Evolutionary conservation across 2,329 filamentous ascomycete species (phyloP).

Genomic region (Diaporthe velutina): DNA sequence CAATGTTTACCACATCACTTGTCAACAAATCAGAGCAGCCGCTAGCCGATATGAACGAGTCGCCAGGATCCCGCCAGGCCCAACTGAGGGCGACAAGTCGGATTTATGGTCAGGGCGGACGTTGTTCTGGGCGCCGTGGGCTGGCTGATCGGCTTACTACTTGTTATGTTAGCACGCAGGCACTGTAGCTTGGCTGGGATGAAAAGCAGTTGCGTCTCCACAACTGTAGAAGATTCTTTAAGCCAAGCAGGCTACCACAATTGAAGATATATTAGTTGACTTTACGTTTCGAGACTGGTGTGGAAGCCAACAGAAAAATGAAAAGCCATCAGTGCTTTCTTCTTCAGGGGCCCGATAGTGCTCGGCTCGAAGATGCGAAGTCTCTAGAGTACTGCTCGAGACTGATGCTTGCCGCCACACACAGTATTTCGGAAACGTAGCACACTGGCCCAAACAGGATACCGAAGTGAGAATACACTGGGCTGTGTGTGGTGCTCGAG

Average conservation of each 20-base stretch:
- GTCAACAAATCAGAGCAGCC: not conserved
- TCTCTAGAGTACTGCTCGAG: no score
- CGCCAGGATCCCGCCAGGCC: not conserved
- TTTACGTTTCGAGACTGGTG: not conserved
- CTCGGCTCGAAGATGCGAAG: not conserved
- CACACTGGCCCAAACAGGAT: no score
- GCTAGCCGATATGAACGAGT: not conserved
- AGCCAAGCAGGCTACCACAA: not conserved
- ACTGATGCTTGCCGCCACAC: no score
- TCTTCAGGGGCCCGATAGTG: fast-evolving
- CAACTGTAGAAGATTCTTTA: not conserved
- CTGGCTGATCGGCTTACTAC: not conserved
- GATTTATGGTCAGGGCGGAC: not conserved
- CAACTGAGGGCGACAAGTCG: not conserved
- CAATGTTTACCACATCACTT: slow-evolving; percentile 14
- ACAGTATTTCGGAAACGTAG: no score
- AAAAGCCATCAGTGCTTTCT: not conserved
- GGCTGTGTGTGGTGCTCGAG: no score
- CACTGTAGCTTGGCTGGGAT: not conserved
- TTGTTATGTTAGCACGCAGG: not conserved
- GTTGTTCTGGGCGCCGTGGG: slow-evolving; percentile 4
- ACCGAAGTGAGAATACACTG: no score
- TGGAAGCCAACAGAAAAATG: not conserved
- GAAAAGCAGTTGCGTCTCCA: not conserved
- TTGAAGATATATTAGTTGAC: not conserved